Evolutionary conservation across 2,329 filamentous ascomycete genomes (phyloP), one percentile per base, ranked within the genome.

Genomic region (Aspergillus uvarum): DNA sequence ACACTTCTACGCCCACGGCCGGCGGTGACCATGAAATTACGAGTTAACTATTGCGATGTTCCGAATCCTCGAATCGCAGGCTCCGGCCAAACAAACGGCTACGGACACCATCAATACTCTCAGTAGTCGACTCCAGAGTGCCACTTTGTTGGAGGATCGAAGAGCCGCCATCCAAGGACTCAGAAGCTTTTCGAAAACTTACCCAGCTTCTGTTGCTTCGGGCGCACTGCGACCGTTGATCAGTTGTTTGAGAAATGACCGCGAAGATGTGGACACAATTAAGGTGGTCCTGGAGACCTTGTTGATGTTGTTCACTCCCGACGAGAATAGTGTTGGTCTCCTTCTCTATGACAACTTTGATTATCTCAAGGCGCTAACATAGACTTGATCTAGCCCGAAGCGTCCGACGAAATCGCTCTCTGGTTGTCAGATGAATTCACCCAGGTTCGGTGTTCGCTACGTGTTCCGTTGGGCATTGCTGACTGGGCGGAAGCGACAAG

Each of bases 341-440:
- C 16, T 31, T 12, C 42, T 47, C 49, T 55, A 63, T 11, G 51
- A 56, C 54, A 54, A n/a, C 14, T 48, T 31, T 24, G 47, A 55
- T 31, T 29, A 48, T 4, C 29, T 26, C 4, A 7, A 32, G 52
- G 50, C 66, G 58, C 71, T 76, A 62, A 74, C 59, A 50, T 47
- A 53, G 22, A 38, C 48, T 62, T 6, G 6, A 26, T 64, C 82
- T 72, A 96, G 91, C 82, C 92, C 32, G 94, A 98, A 83, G 92
- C 94, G 56, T 96, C 94, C 14, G 94, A 98, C 65, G 95, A 99
- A 77, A 96, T 99, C 68, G 90, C 90, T 19, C 81, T 98, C 29
- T 99, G 95, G 92, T 83, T 99, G 60, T 95, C 95, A 56, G 95
- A 99, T 77, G 94, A 98, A 76, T 99, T 99, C 74, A 97, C 95